Evolutionary conservation across 1,284 basidiomycete genomes (phyloP), one percentile per base, ranked within the genome.

Genomic region (Heterobasidion parviporum): DNA sequence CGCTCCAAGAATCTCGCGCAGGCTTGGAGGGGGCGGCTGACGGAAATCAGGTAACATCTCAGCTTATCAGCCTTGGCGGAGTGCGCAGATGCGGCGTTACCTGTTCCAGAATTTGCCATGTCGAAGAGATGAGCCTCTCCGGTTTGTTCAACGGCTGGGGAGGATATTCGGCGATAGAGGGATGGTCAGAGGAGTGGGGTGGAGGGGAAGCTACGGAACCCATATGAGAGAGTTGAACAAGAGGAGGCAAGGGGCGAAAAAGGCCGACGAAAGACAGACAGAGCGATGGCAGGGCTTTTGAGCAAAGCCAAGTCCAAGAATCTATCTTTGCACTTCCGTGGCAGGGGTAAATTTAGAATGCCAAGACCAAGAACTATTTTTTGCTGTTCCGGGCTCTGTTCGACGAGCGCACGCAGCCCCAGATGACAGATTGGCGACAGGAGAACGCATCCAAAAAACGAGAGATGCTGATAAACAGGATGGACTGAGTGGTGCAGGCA

Each of bases 1-100:
- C 14, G 92, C 92, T 48, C 81, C 78, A 34, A 95, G 82, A 45
- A 95, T 93, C 63, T 92, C 90, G 52, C 87, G 81, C 52, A 95
- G 76, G 59, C 76, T 85, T 0, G 92, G 91, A 1, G 92, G 89
- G 16, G 90, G 78, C 7, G 81, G 66, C 85, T 89, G 60, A 59
- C 33, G 44, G 45, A 46, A 52, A 59, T 60, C 35, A 32, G 52
- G 36, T 14, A 47, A 49, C 50, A 48, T 72, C 71, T 41, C 38
- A 54, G 74, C 16, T 48, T 48, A 48, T 48, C 47, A 20, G 47
- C 47, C 14, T 18, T 47, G 16, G 47, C 33, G 65, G 52, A 70
- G 57, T 36, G 65, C 59, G 57, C 65, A 67, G 18, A 38, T 34
- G 67, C 52, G 67, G 54, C 57, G 64, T 54, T 54, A 79, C 79